Base-by-base conservation (phyloP, 176 grass and related monocot species). In the Puya raimondii region DNA sequence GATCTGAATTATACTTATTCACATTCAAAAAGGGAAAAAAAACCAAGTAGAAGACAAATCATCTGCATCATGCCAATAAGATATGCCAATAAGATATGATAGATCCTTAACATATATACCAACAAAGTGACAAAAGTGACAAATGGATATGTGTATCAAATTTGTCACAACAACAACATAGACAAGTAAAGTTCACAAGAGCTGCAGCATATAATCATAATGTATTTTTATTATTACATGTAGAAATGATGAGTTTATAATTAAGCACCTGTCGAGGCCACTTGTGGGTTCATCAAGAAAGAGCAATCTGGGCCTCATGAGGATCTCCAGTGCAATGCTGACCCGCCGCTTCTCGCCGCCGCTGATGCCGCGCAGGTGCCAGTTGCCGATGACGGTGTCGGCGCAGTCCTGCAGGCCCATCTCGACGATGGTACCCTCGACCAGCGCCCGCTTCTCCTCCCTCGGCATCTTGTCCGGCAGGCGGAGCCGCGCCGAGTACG, bases 351-450 rank as follows among this genome's bases (percentile, higher is more conserved):
- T 99, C 81, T 99, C 94, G 2, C 94, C 94, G 2, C 94, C 94
- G 22, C 94, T 99, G 61, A 99, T 64, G 48, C 94, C 94, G 20
- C 94, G 81, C 8, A 99, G 71, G 77, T 99, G 94, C 94, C 94
- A 99, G 23, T 93, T 99, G n/a, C 94, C 94, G 11, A 99, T 69
- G 22, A 86, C 78, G 0, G 94, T 99, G 77, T 99, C 90, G 0
- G 94, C 94, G 2, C 94, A 99, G 57, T 99, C 94, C 66, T 99
- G 94, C n/a, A 99, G 90, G 16, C 94, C 94, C 94, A 99, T 99
- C 83, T 93, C 94, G 6, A 93, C 49, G 49, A 99, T 99, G 1
- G 94, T 99, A 67, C 90, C 84, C 71, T 99, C 94, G 0, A 99
- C 89, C 78, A 99, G 48, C 15, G 94, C 90, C 16, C 79, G 77